These are phyloP conservation scores for Sporothrix euskadiensis DNA, from an alignment of 2,329 filamentous ascomycete species.

Conservation along the genomic window DNA sequence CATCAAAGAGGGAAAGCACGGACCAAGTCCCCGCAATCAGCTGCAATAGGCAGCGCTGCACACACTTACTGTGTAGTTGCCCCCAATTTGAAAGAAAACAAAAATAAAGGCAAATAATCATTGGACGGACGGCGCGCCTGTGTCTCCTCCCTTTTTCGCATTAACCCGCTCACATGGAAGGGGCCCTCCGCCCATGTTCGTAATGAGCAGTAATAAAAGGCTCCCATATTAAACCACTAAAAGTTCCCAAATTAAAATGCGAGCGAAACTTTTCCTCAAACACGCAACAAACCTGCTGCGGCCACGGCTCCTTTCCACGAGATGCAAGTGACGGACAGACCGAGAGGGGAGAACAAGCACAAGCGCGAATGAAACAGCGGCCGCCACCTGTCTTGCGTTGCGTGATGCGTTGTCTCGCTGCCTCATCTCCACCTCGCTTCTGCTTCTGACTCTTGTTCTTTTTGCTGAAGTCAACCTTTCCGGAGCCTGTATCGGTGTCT, in stretches of 20 bases:
- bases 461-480: not conserved
- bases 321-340: constrained; percentile 22
- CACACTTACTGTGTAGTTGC: not conserved
- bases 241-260: constrained; percentile 14
- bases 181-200: constrained; percentile 21
- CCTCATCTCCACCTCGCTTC: constrained; percentile 19
- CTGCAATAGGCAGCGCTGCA: constrained; percentile 8
- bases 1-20: constrained; percentile 21
- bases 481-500: not conserved
- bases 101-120: constrained; percentile 2
- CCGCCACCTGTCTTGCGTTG: constrained; percentile 23
- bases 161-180: constrained; percentile 23
- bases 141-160: constrained; percentile 20
- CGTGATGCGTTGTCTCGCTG: constrained; percentile 28
- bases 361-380: constrained; percentile 24
- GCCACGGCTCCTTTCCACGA: constrained; percentile 18
- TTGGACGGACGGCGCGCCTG: constrained; percentile 1
- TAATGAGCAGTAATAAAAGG: constrained; percentile 21
- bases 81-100: not conserved
- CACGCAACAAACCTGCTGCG: not conserved
- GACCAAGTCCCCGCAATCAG: constrained; percentile 14
- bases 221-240: constrained; percentile 20
- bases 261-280: constrained; percentile 7
- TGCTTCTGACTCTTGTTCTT: not conserved
- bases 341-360: constrained; percentile 23